These are phyloP conservation scores for Fusarium pininemorale DNA, from an alignment of 2,329 filamentous ascomycete genomes.

Conservation along the genomic window DNA sequence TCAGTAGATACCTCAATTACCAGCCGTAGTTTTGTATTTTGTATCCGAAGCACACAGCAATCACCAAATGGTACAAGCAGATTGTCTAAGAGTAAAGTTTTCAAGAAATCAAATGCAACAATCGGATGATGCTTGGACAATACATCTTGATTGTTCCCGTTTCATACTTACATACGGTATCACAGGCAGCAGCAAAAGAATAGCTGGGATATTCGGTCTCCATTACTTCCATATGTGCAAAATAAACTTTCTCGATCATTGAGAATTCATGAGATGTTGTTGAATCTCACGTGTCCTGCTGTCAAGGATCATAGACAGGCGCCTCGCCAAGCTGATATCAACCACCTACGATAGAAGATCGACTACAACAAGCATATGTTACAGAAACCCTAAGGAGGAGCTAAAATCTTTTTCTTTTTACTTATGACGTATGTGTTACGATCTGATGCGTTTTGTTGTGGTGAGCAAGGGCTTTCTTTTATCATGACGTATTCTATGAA, in stretches of 20 bases:
- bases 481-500: slow-evolving; percentile 46
- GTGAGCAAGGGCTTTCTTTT: slow-evolving; percentile 16
- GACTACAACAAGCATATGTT: neutral
- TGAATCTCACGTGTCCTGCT: neutral
- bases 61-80: neutral
- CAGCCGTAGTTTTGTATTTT: neutral
- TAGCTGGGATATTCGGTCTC: neutral
- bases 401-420: slow-evolving; percentile 9
- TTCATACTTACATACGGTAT: neutral
- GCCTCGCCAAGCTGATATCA: slow-evolving; percentile 2
- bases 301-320: neutral
- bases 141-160: neutral
- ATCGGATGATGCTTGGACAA: neutral
- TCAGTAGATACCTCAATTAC: neutral
- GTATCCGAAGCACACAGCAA: neutral
- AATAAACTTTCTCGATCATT: no score
- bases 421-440: slow-evolving; percentile 36
- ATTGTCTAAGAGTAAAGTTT: neutral
- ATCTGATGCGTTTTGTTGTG: slow-evolving; percentile 13
- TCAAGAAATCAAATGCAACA: neutral
- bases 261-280: neutral
- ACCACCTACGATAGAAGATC: slow-evolving; percentile 8
- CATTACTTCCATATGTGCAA: neutral
- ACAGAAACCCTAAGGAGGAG: slow-evolving; percentile 13
- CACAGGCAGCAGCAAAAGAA: neutral